Evolutionary conservation across 169 alveolate species (phyloP), one percentile per base, ranked within the genome.

Genomic region (Cryptosporidium sp.): DNA sequence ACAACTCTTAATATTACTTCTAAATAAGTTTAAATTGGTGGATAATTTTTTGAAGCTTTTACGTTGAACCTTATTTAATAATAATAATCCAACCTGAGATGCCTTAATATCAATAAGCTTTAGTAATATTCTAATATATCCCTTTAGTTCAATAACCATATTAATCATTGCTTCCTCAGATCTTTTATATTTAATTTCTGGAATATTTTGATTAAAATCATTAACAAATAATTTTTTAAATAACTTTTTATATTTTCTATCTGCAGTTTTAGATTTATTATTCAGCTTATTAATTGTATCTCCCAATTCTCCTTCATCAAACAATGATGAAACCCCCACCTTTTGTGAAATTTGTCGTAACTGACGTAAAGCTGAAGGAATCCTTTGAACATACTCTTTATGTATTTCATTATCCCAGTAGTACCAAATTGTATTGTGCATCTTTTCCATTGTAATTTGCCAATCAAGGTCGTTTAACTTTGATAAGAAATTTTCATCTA

Each of bases 391-490:
- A 56, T 56, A 75, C 56, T 75, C 72, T 39, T 53, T 56, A 31
- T 75, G 72, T n/a, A 75, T 23, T 21, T 75, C 72, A 60, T 56
- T 75, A 60, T 75, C 58, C 86, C 86, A 75, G 39, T 75, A 60
- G 58, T 75, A 35, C 86, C 86, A 75, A 9, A 75, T 33, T 48
- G 86, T 56, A 33, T 39, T 65, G 56, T 75, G 72, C 60, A 75
- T 75, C 23, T 75, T 75, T 75, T 75, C 86, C 86, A 75, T 75
- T n/a, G 72, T 44, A 16, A 75, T 75, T 60, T 75, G 86, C 86
- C 86, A 75, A 75, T 75, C 86, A 21, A 75, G 26, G 26, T 53
- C 72, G 16, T 53, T 39, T 60, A 75, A 39, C n/a, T 60, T 37
- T 33, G 44, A 35, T 10, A 75, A 58, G 23, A 75, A 75, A 12